Percentiles rank a stretch among this genome's conserved stretches.
Conservation (phyloP, 2,329 filamentous ascomycete species). For the Aspergillus quadrilineatus region DNA sequence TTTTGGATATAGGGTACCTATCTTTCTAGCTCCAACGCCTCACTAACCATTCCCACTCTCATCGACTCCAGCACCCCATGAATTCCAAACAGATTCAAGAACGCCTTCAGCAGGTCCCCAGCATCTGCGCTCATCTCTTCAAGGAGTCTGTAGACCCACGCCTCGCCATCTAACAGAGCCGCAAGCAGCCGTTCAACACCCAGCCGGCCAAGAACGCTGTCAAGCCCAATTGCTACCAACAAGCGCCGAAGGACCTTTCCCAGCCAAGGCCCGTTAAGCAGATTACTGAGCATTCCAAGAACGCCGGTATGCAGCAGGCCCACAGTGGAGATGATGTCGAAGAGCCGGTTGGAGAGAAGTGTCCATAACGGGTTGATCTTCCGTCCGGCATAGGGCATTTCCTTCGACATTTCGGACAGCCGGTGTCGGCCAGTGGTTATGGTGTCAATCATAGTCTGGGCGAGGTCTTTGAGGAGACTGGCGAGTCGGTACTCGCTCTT, state of each 20-base stretch:
- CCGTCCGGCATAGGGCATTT: conserved; percentile 93
- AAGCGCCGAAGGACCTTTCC: conserved; percentile 77
- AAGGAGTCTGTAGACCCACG: neutral
- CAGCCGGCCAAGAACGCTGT: conserved; percentile 25
- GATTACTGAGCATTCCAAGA: conserved; percentile 74
- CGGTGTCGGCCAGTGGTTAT: conserved; percentile 87
- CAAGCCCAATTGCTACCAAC: conserved; percentile 69
- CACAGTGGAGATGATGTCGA: conserved; percentile 89
- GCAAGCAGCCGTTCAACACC: neutral
- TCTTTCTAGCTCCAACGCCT: neutral
- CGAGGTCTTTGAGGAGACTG: conserved; percentile 79
- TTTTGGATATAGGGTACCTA: neutral
- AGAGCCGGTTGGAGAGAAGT: conserved; percentile 70
- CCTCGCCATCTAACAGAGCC: neutral
- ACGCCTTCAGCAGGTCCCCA: neutral
- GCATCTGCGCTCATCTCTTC: neutral
- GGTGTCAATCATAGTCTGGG: conserved; percentile 73
- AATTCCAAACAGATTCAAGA: neutral
- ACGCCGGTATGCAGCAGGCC: conserved; percentile 80
- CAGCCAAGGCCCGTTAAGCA: conserved; percentile 77
- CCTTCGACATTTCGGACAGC: conserved; percentile 83
- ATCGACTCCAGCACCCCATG: neutral
- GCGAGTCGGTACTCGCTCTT: conserved; percentile 83
- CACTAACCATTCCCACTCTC: neutral
- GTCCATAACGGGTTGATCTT: conserved; percentile 87